phyloP scores from a whole-genome alignment of 495 filamentous ascomycete species.

The Penicillium fimorum region DNA sequence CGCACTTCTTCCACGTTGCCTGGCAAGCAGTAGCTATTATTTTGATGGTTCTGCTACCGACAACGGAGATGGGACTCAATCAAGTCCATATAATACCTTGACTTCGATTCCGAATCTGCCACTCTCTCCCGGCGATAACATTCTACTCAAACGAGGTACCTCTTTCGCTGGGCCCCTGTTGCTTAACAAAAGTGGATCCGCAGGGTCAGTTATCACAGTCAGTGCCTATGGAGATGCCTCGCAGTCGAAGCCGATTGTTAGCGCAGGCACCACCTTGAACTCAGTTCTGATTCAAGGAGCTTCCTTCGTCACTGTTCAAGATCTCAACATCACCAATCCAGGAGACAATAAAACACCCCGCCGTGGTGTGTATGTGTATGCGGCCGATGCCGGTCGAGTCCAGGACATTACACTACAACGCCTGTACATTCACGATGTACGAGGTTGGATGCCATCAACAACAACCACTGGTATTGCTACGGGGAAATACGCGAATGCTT shows the following conservation, averaged over 20 bases:
- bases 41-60: not conserved
- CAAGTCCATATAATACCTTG: not conserved
- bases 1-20: not conserved
- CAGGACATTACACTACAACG: constrained; percentile 1
- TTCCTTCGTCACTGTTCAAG: constrained; percentile 1
- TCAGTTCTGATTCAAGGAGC: not conserved
- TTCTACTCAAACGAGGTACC: not conserved
- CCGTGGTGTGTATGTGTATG: constrained; percentile 2
- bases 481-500: not conserved
- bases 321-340: constrained; percentile 4
- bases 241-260: not conserved
- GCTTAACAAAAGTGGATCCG: not conserved
- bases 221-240: not conserved
- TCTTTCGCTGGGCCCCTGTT: not conserved
- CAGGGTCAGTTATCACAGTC: not conserved
- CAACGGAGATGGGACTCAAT: not conserved
- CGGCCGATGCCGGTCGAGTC: not conserved
- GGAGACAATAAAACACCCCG: not conserved
- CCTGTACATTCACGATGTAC: constrained; percentile 3
- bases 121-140: not conserved
- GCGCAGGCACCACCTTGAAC: not conserved
- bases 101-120: not conserved
- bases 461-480: not conserved
- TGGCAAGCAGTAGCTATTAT: not conserved
- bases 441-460: constrained; percentile 2